Conservation (phyloP, 2,329 filamentous ascomycete species). For the Penicillium sp. region DNA sequence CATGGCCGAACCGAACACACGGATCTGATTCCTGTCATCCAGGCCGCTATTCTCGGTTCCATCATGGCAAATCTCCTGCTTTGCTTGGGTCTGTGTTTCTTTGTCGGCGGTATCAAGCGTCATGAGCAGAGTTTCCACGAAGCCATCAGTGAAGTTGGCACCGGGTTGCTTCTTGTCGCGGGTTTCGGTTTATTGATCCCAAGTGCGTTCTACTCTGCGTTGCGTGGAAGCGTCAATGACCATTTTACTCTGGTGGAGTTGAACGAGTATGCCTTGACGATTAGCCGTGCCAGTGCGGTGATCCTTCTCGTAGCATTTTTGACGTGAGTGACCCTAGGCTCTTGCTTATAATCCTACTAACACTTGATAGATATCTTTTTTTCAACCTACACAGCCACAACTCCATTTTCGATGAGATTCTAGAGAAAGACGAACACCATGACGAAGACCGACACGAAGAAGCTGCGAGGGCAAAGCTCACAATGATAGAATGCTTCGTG, state of each 20-base stretch:
- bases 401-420: slow-evolving; percentile 70
- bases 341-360: slow-evolving; percentile 5
- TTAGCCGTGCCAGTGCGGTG: slow-evolving; percentile 69
- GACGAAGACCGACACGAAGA: slow-evolving; percentile 65
- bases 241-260: slow-evolving; percentile 45
- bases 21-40: slow-evolving; percentile 64
- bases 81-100: slow-evolving; percentile 77
- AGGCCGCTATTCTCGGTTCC: slow-evolving; percentile 79
- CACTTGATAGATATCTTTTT: slow-evolving; percentile 50
- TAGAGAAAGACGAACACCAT: slow-evolving; percentile 66
- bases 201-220: slow-evolving; percentile 47
- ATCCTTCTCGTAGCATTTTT: slow-evolving; percentile 68
- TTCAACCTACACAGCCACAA: slow-evolving; percentile 79
- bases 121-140: slow-evolving; percentile 69
- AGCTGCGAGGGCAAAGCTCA: slow-evolving; percentile 64
- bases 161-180: slow-evolving; percentile 72
- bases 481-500: slow-evolving; percentile 68
- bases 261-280: slow-evolving; percentile 55
- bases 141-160: slow-evolving; percentile 75
- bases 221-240: slow-evolving; percentile 42
- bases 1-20: slow-evolving; percentile 41
- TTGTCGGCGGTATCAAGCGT: slow-evolving; percentile 67
- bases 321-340: slow-evolving; percentile 46
- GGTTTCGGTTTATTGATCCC: slow-evolving; percentile 54
- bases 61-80: slow-evolving; percentile 78